These are phyloP conservation scores for Blastocystis sp. DNA, from an alignment of 352 stramenopile species.

Conservation along the genomic window DNA sequence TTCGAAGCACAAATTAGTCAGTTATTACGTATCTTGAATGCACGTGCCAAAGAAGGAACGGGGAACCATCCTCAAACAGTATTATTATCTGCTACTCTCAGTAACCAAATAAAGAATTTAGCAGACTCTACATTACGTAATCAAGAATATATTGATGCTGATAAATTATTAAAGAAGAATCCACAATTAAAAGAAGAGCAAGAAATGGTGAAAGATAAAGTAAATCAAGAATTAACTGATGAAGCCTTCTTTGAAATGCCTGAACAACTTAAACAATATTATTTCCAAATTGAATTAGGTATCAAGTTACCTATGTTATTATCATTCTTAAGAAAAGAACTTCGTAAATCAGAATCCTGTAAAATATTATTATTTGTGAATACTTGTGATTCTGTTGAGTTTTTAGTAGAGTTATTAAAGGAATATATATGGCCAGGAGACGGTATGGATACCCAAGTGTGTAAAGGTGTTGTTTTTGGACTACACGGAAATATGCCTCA, in stretches of 20 bases:
- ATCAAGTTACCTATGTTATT: constrained; percentile 68
- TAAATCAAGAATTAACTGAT: not conserved
- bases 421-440: constrained; percentile 41
- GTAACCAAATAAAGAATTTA: constrained; percentile 44
- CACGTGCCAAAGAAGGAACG: not conserved
- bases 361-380: constrained; percentile 82
- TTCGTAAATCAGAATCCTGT: constrained; percentile 12
- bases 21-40: constrained; percentile 33
- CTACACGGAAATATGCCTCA: constrained; percentile 24
- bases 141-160: not conserved
- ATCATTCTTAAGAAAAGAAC: constrained; percentile 56
- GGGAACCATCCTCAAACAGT: constrained; percentile 43
- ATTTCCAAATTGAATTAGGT: constrained; percentile 77
- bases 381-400: constrained; percentile 85
- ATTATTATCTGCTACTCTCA: constrained; percentile 53
- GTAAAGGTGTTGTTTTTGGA: constrained; percentile 1
- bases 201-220: not conserved
- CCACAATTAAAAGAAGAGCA: constrained; percentile 42
- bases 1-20: constrained; percentile 54
- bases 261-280: constrained; percentile 76
- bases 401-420: constrained; percentile 69
- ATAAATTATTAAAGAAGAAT: constrained; percentile 39
- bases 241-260: constrained; percentile 62
- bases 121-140: constrained; percentile 23
- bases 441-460: not conserved